These are phyloP conservation scores for Bipolaris sorokiniana DNA, from an alignment of 2,329 filamentous ascomycete species.

Conservation along the genomic window DNA sequence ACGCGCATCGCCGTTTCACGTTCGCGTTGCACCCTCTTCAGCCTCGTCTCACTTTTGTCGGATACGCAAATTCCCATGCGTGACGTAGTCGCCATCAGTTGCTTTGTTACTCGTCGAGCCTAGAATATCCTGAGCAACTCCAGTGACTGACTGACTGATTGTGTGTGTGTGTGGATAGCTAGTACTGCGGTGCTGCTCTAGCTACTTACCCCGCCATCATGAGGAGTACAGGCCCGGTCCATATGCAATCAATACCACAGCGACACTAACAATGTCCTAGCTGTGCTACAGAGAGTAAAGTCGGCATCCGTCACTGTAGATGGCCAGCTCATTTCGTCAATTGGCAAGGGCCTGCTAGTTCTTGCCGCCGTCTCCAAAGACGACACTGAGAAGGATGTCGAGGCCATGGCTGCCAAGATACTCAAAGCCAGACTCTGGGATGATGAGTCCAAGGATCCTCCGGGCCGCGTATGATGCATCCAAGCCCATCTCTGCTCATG, in stretches of 20 bases:
- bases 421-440: slow-evolving; percentile 93
- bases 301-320: slow-evolving; percentile 97
- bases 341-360: slow-evolving; percentile 87
- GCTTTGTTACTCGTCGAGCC: not conserved
- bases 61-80: slow-evolving; percentile 11
- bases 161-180: not conserved
- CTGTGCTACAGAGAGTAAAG: slow-evolving; percentile 89
- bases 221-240: slow-evolving; percentile 27
- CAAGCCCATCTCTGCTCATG: not conserved
- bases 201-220: slow-evolving; percentile 25
- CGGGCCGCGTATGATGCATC: slow-evolving; percentile 59
- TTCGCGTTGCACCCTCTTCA: slow-evolving; percentile 13
- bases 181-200: not conserved
- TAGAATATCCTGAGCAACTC: not conserved
- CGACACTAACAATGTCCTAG: slow-evolving; percentile 57
- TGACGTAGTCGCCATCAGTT: slow-evolving; percentile 11
- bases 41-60: slow-evolving; percentile 13
- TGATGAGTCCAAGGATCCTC: slow-evolving; percentile 68
- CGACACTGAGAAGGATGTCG: slow-evolving; percentile 87
- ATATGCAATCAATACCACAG: slow-evolving; percentile 1
- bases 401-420: slow-evolving; percentile 82
- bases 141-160: not conserved
- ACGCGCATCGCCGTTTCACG: slow-evolving; percentile 24
- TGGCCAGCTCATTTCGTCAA: slow-evolving; percentile 85
- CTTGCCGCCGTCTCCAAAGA: slow-evolving; percentile 90